A percentile compares a stretch with the other conserved stretches of the same genome.
Evolutionary conservation across 148 eudicot species (phyloP).

Genomic region (Silene uniflora): DNA sequence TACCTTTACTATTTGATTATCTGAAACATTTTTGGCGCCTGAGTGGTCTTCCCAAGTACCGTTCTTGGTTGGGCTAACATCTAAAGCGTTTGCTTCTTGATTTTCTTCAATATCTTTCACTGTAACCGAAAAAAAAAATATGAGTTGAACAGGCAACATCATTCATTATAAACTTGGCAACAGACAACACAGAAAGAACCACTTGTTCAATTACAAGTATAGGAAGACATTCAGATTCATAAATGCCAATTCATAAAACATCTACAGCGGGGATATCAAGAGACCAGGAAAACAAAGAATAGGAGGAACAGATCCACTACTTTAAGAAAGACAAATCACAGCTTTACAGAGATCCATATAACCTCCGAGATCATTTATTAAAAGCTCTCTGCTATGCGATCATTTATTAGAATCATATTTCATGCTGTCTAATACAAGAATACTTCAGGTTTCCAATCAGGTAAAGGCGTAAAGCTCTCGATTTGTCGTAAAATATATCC

Average conservation of each 20-base stretch:
- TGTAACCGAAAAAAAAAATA: conserved; percentile 29
- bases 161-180: neutral
- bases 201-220: neutral
- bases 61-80: conserved; percentile 16
- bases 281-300: neutral
- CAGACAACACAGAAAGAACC: neutral
- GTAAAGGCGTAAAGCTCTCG: neutral
- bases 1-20: conserved; percentile 40
- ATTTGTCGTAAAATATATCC: neutral
- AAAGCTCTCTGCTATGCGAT: neutral
- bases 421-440: neutral
- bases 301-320: neutral
- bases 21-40: conserved; percentile 16
- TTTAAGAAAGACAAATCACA: no score
- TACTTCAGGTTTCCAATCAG: neutral
- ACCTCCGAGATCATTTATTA: no score
- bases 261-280: neutral
- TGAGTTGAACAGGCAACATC: conserved; percentile 7
- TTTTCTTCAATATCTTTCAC: conserved; percentile 38
- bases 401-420: neutral
- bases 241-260: neutral
- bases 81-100: conserved; percentile 26
- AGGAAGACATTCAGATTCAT: neutral
- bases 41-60: conserved; percentile 21
- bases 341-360: no score